phyloP scores from a whole-genome alignment of 2,329 filamentous ascomycete species.

The Pseudogymnoascus sp. region DNA sequence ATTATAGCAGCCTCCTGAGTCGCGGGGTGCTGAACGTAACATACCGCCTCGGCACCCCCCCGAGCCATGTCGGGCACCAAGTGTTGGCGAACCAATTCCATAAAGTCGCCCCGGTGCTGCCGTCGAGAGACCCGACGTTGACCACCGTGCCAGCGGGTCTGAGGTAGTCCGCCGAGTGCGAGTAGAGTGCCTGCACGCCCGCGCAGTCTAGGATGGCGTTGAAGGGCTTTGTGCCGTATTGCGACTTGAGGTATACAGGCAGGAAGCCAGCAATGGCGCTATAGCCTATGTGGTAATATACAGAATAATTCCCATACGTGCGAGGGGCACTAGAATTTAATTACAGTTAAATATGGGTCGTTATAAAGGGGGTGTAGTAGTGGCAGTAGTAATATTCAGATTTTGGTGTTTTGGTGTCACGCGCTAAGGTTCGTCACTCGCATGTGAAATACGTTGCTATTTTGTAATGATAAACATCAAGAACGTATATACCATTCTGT shows the following conservation, averaged over 20 bases:
- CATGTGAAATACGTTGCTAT: too few species aligned
- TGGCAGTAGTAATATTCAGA: too few species aligned
- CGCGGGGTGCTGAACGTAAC: constrained; percentile 13
- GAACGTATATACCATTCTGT: too few species aligned
- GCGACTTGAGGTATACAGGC: constrained; percentile 9
- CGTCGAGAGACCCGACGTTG: constrained; percentile 12
- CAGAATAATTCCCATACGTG: too few species aligned
- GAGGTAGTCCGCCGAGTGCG: constrained; percentile 13
- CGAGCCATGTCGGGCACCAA: constrained; percentile 13
- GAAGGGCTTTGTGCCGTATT: constrained; percentile 12
- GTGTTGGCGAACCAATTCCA: constrained; percentile 12
- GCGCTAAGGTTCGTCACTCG: too few species aligned
- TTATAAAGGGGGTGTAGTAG: too few species aligned
- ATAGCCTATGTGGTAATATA: too few species aligned
- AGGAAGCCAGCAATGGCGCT: neutral
- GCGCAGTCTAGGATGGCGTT: constrained; percentile 13
- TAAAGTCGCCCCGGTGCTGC: neutral
- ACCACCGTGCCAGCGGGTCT: constrained; percentile 10
- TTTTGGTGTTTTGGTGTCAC: too few species aligned
- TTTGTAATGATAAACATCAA: too few species aligned
- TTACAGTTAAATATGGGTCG: too few species aligned
- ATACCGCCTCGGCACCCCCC: constrained; percentile 13
- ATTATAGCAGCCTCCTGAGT: constrained; percentile 8
- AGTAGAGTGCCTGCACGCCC: constrained; percentile 12
- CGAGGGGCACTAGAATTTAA: too few species aligned